phyloP scores from a whole-genome alignment of 495 filamentous ascomycete genomes.

The Collariella sp. region DNA sequence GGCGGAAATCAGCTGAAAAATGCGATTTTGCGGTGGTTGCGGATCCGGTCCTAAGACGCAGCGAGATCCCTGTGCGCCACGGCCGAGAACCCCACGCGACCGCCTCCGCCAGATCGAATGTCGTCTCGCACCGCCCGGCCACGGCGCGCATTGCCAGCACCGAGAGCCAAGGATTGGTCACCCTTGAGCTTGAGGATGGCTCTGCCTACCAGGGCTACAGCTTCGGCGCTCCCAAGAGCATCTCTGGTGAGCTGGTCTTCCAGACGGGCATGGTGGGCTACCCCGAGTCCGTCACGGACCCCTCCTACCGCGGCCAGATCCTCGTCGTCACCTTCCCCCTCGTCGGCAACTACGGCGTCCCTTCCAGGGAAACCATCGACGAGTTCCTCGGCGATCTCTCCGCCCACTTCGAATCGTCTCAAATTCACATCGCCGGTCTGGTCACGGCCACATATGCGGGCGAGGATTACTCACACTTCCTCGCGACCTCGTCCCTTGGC shows the following conservation, averaged over 20 bases:
- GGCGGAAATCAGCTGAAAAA: constrained; percentile 13
- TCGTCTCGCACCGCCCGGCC: constrained; percentile 40
- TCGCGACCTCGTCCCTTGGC: constrained; percentile 80
- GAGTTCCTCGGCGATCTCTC: constrained; percentile 73
- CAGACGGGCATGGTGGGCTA: constrained; percentile 99
- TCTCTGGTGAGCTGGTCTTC: constrained; percentile 95
- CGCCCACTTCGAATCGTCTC: constrained; percentile 79
- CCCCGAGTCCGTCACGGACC: constrained; percentile 96
- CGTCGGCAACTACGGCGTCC: constrained; percentile 97
- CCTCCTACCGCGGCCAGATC: constrained; percentile 97
- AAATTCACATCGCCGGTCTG: constrained; percentile 89
- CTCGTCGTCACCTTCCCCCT: constrained; percentile 95
- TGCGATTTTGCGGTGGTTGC: constrained; percentile 10
- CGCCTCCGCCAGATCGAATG: not conserved
- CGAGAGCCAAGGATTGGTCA: constrained; percentile 52
- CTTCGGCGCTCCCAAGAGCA: constrained; percentile 86
- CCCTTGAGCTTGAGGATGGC: constrained; percentile 86
- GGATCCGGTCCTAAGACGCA: not conserved
- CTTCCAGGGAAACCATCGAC: constrained; percentile 72
- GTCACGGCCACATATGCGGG: constrained; percentile 85
- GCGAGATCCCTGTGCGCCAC: constrained; percentile 7
- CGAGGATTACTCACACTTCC: constrained; percentile 88
- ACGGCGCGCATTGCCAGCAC: constrained; percentile 40
- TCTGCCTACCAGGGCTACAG: constrained; percentile 83
- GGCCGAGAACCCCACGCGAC: constrained; percentile 3